Evolutionary conservation across 768 basidiomycete species (phyloP).

Genomic region (Xerocomus brunneocitrinus): DNA sequence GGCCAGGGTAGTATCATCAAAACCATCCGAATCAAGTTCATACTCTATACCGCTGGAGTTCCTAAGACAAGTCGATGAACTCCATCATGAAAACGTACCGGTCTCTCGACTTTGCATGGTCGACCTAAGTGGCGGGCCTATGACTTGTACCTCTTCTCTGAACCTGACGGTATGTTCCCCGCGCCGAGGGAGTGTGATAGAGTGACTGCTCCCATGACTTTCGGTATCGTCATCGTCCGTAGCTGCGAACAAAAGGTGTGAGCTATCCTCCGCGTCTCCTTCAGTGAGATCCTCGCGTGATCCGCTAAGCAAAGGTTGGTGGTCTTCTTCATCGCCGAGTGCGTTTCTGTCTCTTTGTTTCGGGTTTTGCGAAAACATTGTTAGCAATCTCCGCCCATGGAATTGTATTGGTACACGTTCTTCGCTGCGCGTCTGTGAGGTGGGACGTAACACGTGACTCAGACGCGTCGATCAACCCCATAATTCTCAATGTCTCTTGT

Average conservation of each 20-base stretch:
- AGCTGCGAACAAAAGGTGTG: conserved; percentile 47
- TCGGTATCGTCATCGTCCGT: conserved; percentile 54
- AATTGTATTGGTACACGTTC: conserved; percentile 1
- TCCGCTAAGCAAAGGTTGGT: conserved; percentile 54
- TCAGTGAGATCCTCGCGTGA: conserved; percentile 40
- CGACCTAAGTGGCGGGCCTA: conserved; percentile 65
- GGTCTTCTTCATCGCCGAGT: conserved; percentile 36
- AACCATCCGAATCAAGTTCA: conserved; percentile 79
- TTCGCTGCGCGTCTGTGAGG: not conserved
- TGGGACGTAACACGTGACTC: not conserved
- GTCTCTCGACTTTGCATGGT: conserved; percentile 74
- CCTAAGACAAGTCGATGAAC: conserved; percentile 6
- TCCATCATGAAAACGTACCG: conserved; percentile 50
- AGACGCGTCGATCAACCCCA: no score
- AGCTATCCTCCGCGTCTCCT: conserved; percentile 17
- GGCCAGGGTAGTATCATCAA: conserved; percentile 49
- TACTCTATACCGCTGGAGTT: conserved; percentile 49
- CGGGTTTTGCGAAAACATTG: conserved; percentile 30
- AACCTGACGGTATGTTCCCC: conserved; percentile 55
- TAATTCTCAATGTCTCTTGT: no score
- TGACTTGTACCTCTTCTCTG: conserved; percentile 63
- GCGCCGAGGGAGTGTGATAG: conserved; percentile 29
- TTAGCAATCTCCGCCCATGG: conserved; percentile 17
- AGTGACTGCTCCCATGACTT: conserved; percentile 28
- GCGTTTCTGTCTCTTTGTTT: conserved; percentile 28